These are phyloP conservation scores for Solanum raphanifolium DNA, from an alignment of 257 asterid species.

Conservation along the genomic window DNA sequence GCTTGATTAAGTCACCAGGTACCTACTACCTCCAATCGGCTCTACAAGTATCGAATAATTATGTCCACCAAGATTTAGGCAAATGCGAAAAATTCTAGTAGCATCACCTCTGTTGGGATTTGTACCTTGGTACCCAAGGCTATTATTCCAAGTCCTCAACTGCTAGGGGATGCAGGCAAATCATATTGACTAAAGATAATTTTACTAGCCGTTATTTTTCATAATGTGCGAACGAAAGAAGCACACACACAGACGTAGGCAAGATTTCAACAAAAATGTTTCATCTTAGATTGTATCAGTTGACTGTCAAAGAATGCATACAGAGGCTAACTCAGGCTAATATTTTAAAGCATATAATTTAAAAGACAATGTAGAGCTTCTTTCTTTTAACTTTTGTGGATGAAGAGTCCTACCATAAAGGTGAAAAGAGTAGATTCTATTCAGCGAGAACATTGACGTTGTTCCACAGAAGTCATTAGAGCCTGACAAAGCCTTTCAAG, in stretches of 20 bases:
- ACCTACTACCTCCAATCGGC: background rate
- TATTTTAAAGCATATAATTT: background rate
- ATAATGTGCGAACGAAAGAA: background rate
- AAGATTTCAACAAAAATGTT: background rate
- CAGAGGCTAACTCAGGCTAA: background rate
- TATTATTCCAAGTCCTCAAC: background rate
- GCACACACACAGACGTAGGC: background rate
- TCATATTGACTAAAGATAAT: background rate
- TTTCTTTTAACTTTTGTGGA: background rate
- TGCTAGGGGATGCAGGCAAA: background rate
- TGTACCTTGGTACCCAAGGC: background rate
- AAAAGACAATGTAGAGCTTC: background rate
- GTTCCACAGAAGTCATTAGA: background rate
- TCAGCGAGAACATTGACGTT: background rate
- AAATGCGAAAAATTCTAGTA: background rate
- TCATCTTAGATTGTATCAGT: background rate
- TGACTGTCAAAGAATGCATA: background rate
- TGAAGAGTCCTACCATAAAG: background rate
- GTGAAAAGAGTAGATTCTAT: slow-evolving; percentile 1
- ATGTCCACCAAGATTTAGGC: background rate
- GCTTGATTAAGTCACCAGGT: background rate
- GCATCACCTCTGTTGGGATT: background rate
- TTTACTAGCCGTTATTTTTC: background rate
- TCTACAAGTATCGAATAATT: background rate
- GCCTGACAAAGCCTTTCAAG: background rate